Evolutionary conservation across 192 early-diverging fungal genomes (phyloP), one percentile per base, ranked within the genome.

Genomic region (Lobulomyces angularis): DNA sequence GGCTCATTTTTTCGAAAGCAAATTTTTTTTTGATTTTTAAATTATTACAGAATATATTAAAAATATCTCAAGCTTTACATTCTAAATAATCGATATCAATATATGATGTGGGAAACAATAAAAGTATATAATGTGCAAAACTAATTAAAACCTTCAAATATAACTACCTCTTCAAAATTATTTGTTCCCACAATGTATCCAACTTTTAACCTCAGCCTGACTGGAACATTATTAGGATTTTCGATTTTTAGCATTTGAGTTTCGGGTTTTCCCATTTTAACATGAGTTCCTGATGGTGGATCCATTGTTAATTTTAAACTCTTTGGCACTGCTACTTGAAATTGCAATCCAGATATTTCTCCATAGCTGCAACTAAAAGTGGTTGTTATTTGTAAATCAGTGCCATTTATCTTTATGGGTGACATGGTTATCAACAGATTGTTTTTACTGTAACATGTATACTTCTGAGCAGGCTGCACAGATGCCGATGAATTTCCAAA

Each of bases 241-340:
- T 85, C 77, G 36, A 97, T 75, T 27, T 74, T 71, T 65, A 99
- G 74, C 9, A 65, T 22, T 50, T 99, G 95, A 11, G 73, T 81
- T 18, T 77, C 87, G 3, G 56, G 60, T 18, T 56, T 51, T 5
- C 77, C 80, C 18, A 68, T 62, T 8, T 62, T 48, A 38, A 93
- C 60, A 1, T 55, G 56, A 47, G 64, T 87, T 3, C 67, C 64
- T 3, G 79, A 82, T 0, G 88, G 79, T 20, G 89, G 75, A 21
- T 73, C 66, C 71, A 97, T 86, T 48, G 81, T 77, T 37, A 97
- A 65, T 59, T 83, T 80, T 43, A 93, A 78, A 30, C 80, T 82
- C 66, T 60, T 89, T 18, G 90, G 90, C 9, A 99, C 93, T 0
- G 95, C 95, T 8, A 90, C 91, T 58, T 88, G 74, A 53, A 99